Percentiles rank a stretch among this genome's conserved stretches.
These are phyloP conservation scores for Plasmodium sp. DNA, from an alignment of 169 alveolate genomes.

Conservation along the genomic window DNA sequence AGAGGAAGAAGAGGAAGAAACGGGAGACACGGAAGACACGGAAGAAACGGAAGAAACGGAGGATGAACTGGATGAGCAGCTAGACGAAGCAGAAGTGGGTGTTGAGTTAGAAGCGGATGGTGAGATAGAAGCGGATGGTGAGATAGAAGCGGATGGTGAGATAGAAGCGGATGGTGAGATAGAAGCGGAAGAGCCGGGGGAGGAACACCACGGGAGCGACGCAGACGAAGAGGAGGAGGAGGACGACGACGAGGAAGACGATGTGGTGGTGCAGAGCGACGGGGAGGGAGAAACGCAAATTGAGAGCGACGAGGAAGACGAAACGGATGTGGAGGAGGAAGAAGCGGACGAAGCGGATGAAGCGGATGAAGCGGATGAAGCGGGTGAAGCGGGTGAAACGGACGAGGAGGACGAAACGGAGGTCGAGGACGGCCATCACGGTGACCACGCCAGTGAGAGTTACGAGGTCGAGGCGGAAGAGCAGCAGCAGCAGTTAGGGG, in stretches of 20 bases:
- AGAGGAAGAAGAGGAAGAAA: not conserved
- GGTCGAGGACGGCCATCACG: not conserved
- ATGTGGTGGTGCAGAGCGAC: not conserved
- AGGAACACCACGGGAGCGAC: not conserved
- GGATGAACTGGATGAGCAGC: not conserved
- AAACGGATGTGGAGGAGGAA: not conserved
- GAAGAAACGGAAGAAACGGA: not conserved
- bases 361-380: not conserved
- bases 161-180: not conserved
- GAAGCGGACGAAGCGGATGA: not conserved
- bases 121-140: not conserved
- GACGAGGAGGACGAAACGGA: not conserved
- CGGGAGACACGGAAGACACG: not conserved
- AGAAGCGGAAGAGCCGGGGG: not conserved
- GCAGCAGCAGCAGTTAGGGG: not conserved
- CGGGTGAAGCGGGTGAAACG: not conserved
- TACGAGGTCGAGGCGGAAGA: not conserved
- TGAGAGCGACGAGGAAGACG: not conserved
- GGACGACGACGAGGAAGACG: not conserved
- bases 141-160: not conserved
- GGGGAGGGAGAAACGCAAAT: constrained; percentile 4
- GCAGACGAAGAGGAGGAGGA: not conserved
- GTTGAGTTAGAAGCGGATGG: not conserved
- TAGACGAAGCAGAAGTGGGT: not conserved
- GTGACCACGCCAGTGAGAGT: not conserved